Conservation (phyloP, 768 basidiomycete species). For the Dacryopinax spathularia region DNA sequence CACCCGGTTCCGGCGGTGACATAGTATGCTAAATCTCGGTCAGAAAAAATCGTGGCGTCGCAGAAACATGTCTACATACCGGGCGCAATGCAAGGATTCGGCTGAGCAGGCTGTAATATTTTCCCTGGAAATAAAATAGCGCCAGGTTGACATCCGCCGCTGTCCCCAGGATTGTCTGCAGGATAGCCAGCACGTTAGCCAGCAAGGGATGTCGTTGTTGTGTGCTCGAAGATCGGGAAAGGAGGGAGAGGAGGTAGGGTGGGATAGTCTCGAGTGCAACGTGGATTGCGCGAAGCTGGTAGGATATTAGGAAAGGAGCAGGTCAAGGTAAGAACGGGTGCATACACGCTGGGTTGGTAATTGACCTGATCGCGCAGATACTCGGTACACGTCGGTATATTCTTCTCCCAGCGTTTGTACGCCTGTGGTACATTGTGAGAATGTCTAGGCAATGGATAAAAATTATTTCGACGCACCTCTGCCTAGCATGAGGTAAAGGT, state of each 20-base stretch:
- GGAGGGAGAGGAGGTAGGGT: constrained; percentile 43
- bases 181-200: constrained; percentile 20
- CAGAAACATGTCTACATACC: constrained; percentile 29
- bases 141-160: constrained; percentile 62
- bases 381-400: constrained; percentile 74
- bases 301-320: background rate
- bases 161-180: constrained; percentile 44
- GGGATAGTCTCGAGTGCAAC: constrained; percentile 56
- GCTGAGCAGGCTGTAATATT: constrained; percentile 61
- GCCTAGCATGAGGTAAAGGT: constrained; percentile 62
- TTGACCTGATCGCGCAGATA: constrained; percentile 31
- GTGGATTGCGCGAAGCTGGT: constrained; percentile 34
- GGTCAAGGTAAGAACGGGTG: background rate
- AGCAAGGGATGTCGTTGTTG: constrained; percentile 23
- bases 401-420: constrained; percentile 81
- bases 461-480: constrained; percentile 35
- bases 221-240: constrained; percentile 27
- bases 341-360: constrained; percentile 32
- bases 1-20: constrained; percentile 48
- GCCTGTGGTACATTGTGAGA: constrained; percentile 29
- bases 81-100: constrained; percentile 54
- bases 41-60: background rate
- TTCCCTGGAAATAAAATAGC: constrained; percentile 62
- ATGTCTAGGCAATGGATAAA: background rate
- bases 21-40: background rate